phyloP scores from a whole-genome alignment of 176 grass and related monocot species.

The Avena insularis region DNA sequence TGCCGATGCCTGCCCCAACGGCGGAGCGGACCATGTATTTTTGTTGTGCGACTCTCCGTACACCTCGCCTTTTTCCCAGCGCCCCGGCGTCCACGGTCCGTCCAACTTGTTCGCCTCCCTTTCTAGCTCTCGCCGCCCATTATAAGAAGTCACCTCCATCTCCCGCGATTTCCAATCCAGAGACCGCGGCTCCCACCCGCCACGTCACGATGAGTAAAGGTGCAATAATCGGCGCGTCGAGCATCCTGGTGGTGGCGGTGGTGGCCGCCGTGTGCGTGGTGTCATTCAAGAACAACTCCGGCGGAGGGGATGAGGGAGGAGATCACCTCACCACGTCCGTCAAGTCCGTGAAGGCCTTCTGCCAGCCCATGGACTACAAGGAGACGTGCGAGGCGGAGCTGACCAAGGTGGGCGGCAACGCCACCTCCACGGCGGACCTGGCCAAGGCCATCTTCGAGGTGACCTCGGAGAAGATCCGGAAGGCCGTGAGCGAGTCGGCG shows the following conservation, averaged over 20 bases:
- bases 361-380: conserved; percentile 71
- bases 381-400: conserved; percentile 76
- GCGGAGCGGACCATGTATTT: conserved; percentile 1
- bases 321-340: conserved; percentile 57
- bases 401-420: conserved; percentile 48
- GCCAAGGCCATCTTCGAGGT: conserved; percentile 69
- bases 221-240: conserved; percentile 57
- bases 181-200: neutral
- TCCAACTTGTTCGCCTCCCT: neutral
- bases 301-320: neutral
- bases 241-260: conserved; percentile 70
- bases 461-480: conserved; percentile 55
- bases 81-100: conserved; percentile 8
- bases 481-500: conserved; percentile 61
- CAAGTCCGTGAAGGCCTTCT: conserved; percentile 70
- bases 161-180: neutral
- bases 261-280: conserved; percentile 70
- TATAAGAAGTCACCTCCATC: conserved; percentile 6
- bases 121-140: neutral
- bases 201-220: conserved; percentile 51
- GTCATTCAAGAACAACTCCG: conserved; percentile 45
- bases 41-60: conserved; percentile 1
- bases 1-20: neutral
- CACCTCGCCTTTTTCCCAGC: conserved; percentile 5
- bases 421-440: conserved; percentile 41